phyloP scores from a whole-genome alignment of 805 yeast genomes.

The Ogataea thermomethanolica region DNA sequence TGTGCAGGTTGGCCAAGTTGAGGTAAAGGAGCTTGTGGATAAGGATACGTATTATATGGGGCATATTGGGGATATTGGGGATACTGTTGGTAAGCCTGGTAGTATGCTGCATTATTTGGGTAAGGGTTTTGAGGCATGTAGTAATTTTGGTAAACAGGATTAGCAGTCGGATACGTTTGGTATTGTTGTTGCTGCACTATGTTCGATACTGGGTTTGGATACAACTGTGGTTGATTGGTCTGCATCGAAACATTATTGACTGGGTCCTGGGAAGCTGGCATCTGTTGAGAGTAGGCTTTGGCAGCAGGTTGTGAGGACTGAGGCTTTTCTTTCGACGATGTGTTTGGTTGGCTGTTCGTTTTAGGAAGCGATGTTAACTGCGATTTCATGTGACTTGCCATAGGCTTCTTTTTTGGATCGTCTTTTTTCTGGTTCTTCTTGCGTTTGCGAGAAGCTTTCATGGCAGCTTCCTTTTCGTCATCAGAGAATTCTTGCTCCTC shows the following conservation, averaged over 20 bases:
- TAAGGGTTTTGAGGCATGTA: slow-evolving; percentile 2
- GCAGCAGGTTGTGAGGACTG: too few relatives aligned
- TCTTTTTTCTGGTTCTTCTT: slow-evolving; percentile 43
- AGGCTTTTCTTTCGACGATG: too few relatives aligned
- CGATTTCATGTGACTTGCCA: slow-evolving; percentile 22
- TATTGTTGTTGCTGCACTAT: too few relatives aligned
- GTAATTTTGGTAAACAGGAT: neutral
- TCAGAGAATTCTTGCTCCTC: slow-evolving; percentile 95
- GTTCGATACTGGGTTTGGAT: neutral
- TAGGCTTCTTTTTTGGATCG: slow-evolving; percentile 10
- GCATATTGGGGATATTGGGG: slow-evolving; percentile 7
- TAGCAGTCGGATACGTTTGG: too few relatives aligned
- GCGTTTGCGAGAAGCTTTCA: slow-evolving; percentile 60
- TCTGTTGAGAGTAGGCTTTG: too few relatives aligned
- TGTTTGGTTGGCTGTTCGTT: slow-evolving; percentile 1
- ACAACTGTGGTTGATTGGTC: neutral
- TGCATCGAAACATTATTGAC: too few relatives aligned
- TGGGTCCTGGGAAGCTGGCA: too few relatives aligned
- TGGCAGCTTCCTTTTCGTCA: slow-evolving; percentile 81
- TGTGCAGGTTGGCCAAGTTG: neutral
- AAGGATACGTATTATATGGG: slow-evolving; percentile 2
- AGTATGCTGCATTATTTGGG: neutral
- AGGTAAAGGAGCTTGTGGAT: too few relatives aligned
- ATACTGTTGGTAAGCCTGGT: slow-evolving; percentile 19
- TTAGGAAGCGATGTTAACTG: slow-evolving; percentile 23